Base-by-base conservation (phyloP, 768 basidiomycete species). In the Pilatotrama ljubarskyi region DNA sequence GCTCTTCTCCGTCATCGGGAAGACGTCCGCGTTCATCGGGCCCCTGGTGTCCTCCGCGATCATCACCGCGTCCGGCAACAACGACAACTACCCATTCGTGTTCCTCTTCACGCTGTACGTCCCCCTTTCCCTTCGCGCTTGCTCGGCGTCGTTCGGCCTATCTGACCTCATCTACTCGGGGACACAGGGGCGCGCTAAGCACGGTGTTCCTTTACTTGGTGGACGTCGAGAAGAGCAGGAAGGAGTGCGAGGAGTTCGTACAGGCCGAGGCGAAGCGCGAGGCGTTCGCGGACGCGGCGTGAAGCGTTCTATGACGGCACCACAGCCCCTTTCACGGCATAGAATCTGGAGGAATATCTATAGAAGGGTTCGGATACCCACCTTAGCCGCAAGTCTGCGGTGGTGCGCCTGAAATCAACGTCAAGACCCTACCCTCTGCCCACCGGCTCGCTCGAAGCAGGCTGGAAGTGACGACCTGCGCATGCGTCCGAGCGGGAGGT, bases 1-100 rank as follows among this genome's bases (percentile, higher is more conserved):
- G n/a, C 73, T 89, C 1, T 87, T 87, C 67, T 87, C 86, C 20
- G 84, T 90, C 63, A 86, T 88, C 41, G 87, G 88, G 14, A 90
- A 89, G 71, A 88, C 87, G 7, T 88, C 87, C 38, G 85, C 87
- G 17, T 88, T 90, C 70, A 88, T 90, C 59, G 88, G 88, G 0
- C 87, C 88, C 2, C 80, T 90, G 64, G 85, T 89, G 22, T 88
- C 87, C 1, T 84, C 85, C 51, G 88, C 88, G 1, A 89, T 90
- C 59, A 90, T 90, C 62, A 83, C 83, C 11, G 86, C 80, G 4
- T 80, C 87, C 0, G 77, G 77, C 48, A 82, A 87, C 70, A 90
- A 90, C 64, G 78, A 87, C 65, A 89, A 86, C 69, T 88, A 87
- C 82, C 85, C 88, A 0, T 91, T 91, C 68, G 82, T 85, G 3